Base-by-base conservation (phyloP, 441 rosid genomes). In the Biscutella laevigata region DNA sequence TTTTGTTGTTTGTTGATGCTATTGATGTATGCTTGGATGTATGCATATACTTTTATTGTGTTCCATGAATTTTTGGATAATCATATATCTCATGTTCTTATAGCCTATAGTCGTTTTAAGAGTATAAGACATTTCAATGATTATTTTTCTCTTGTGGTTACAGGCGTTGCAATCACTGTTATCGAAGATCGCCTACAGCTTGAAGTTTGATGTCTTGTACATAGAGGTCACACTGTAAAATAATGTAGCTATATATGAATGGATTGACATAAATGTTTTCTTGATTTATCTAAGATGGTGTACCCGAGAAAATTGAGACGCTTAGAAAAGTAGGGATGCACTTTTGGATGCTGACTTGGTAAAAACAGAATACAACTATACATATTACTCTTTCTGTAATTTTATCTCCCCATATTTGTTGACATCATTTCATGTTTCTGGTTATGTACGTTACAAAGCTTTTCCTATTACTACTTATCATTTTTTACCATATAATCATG, bases 281-380 rank as follows among this genome's bases (percentile, higher is more conserved):
- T 44, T 57, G 20, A 29, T 11, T 42, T 49, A 16, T 15, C 36
- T 72, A 84, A 88, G 88, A 84, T 77, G 88, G 92, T 56, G 92
- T 81, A 36, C 85, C 92, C n/a, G 88, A 79, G 76, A 79, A 88
- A 64, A 84, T 84, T 29, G 82, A 77, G 43, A 71, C 86, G 36
- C 86, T 84, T 30, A 69, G 92, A 57, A 84, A 81, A 74, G 88
- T 85, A 34, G 88, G 92, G 50, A 81, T 84, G 50, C 77, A 84
- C 71, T 84, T 84, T 71, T 84, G 88, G 92, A 84, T 84, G 92
- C 76, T 84, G 55, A 84, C 92, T 1, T 88, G 92, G 38, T 86
- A 84, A 72, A 84, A 81, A 77, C 88, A 84, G 74, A 77, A 77
- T 57, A 84, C 92, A 19, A 88, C 92, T 48, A 76, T 81, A 62